Evolutionary conservation across 1,284 basidiomycete genomes (phyloP), one percentile per base, ranked within the genome.

Genomic region (Ceratobasidium sp.): DNA sequence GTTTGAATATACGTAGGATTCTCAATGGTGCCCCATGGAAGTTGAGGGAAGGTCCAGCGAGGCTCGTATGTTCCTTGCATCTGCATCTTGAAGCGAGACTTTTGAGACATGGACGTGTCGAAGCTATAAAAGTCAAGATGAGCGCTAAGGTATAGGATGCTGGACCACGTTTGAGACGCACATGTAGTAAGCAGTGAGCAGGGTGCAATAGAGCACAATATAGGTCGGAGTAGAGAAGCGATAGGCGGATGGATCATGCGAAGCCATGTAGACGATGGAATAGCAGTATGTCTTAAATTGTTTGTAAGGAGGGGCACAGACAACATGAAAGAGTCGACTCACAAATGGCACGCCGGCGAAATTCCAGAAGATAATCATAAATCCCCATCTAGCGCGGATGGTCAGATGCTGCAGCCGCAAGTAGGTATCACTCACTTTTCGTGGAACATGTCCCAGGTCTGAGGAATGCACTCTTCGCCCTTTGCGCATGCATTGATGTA

Each of bases 401-500:
- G 41, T 26, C 23, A 26, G 21, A 65, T 30, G 21, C 55, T 48
- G 46, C 43, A 23, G 45, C 43, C 50, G 18, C n/a, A 39, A 36
- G 52, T 26, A 14, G 26, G 14, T 28, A 26, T 36, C 16, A 39
- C 79, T 65, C 83, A 93, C 86, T 98, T 98, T 80, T 98, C 96
- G 78, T 96, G 93, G 83, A 90, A 96, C 94, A 98, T 97, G 79
- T 98, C 96, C 97, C 97, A 99, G 8, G 97, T 99, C 80, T 98
- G 96, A n/a, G 97, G 97, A 76, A 99, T 99, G 81, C 96, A 97
- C 79, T 99, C 96, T 79, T 96, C 94, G 70, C 92, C 94, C 81
- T 96, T 96, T 75, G 87, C 92, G 77, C 96, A 98, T 60, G 97
- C 97, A 78, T 99, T 98, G 77, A 98, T 87, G 83, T 99, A 98